Percentiles rank a stretch among this genome's conserved stretches.
Conservation (phyloP, 768 basidiomycete genomes). For the Suillus subaureus region DNA sequence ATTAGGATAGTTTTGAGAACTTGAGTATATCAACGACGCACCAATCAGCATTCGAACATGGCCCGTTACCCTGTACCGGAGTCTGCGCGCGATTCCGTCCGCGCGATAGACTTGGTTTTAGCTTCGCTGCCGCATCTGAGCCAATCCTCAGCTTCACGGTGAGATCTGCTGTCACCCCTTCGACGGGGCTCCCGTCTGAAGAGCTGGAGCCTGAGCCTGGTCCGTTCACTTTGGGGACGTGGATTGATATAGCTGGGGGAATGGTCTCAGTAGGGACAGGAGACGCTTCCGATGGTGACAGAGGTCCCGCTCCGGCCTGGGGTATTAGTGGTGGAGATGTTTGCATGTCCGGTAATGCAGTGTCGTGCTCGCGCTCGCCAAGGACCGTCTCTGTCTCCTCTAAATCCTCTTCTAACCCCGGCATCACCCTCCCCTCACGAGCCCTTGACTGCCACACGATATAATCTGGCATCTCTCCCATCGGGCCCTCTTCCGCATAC, state of each 20-base stretch:
- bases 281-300: conserved; percentile 2
- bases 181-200: conserved; percentile 50
- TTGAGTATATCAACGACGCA: conserved; percentile 27
- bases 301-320: conserved; percentile 10
- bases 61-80: conserved; percentile 53
- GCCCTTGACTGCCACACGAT: conserved; percentile 1
- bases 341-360: conserved; percentile 1
- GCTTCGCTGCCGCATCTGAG: conserved; percentile 20
- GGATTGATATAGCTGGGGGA: neutral
- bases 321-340: conserved; percentile 1
- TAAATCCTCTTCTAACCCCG: conserved; percentile 5
- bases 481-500: conserved; percentile 41
- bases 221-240: neutral
- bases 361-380: conserved; percentile 13
- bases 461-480: conserved; percentile 43
- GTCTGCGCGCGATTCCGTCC: conserved; percentile 58
- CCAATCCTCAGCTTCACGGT: neutral
- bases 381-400: conserved; percentile 6
- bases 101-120: conserved; percentile 36
- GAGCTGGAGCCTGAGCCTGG: conserved; percentile 48
- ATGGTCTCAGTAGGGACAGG: neutral
- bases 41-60: conserved; percentile 43
- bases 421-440: neutral
- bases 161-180: conserved; percentile 21
- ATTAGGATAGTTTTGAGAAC: neutral